Evolutionary conservation across 805 yeast species (phyloP), one percentile per base, ranked within the genome.

Genomic region (Saccharomyces kudriavzevii): DNA sequence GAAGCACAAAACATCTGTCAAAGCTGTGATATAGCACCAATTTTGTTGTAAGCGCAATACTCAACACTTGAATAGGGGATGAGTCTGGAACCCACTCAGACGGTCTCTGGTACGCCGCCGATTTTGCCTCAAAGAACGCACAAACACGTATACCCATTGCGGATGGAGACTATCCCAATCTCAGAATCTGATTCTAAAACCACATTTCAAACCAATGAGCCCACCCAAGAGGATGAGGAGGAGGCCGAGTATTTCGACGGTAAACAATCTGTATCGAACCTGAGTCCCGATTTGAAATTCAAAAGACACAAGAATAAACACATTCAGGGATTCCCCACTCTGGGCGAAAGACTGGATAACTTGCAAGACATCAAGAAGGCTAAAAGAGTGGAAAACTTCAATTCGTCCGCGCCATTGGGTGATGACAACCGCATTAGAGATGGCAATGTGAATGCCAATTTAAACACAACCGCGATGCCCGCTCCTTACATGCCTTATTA

Each of bases 331-430:
- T 56, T 59, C 0, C 68, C 69, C 2, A 54, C 67, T 11, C 48
- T 68, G 29, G 71, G 70, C 1, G 70, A 68, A 50, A 29, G 68
- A 48, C 51, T 68, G 24, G 70, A 66, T 51, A 60, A 60, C 49
- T 50, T 68, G 27, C 69, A 65, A 43, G 65, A 62, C 52, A 55
- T 61, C 11, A 58, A 57, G 43, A 59, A 57, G 43, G 69, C 72
- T 9, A 63, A 63, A 52, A 56, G 69, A 60, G 58, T 69, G 28
- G 70, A 67, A 28, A 66, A 66, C 53, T 69, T 69, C 49, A 68
- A 68, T 49, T 68, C 71, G 0, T 66, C 70, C 3, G 50, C 56
- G 43, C 56, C 60, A 8, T 45, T 47, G 17, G 48, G 45, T 45
- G 48, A 26, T 35, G 43, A 48, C 30, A 40, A 25, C 30, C 25